A percentile compares a stretch with the other conserved stretches of the same genome.
Evolutionary conservation across 768 basidiomycete species (phyloP).

Genomic region (Mycena rebaudengoi): DNA sequence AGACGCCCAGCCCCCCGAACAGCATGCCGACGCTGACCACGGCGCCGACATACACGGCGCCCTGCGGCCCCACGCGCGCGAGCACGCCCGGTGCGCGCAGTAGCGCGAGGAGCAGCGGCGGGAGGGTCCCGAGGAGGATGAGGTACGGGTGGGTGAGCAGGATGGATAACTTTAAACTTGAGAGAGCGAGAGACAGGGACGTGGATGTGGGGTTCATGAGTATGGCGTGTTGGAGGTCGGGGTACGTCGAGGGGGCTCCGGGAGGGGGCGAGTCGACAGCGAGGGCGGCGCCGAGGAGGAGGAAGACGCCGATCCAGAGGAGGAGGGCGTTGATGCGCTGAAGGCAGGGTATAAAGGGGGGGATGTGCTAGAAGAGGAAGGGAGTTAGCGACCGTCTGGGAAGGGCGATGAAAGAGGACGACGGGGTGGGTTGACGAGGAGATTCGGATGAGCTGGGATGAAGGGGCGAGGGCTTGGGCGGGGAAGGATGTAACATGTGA

Average conservation of each 20-base stretch:
- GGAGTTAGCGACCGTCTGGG: slow-evolving; percentile 19
- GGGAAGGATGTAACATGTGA: too few species aligned
- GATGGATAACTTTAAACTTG: too few species aligned
- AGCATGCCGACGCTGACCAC: slow-evolving; percentile 73
- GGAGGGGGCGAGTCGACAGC: too few species aligned
- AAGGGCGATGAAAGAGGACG: too few species aligned
- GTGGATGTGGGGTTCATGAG: too few species aligned
- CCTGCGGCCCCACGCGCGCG: slow-evolving; percentile 78
- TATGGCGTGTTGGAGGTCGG: too few species aligned
- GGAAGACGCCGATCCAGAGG: slow-evolving; percentile 71
- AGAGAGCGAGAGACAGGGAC: too few species aligned
- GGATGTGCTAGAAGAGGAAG: slow-evolving; percentile 62
- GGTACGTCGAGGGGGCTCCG: too few species aligned
- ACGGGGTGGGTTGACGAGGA: too few species aligned
- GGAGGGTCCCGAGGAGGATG: slow-evolving; percentile 42
- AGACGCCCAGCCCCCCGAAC: slow-evolving; percentile 76
- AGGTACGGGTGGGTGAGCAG: slow-evolving; percentile 43
- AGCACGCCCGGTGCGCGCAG: slow-evolving; percentile 75
- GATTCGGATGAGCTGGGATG: too few species aligned
- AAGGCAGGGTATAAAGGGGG: slow-evolving; percentile 79
- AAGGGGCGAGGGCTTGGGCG: too few species aligned
- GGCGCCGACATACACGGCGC: slow-evolving; percentile 74
- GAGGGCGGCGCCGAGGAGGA: slow-evolving; percentile 69
- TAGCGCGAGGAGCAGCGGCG: slow-evolving; percentile 65
- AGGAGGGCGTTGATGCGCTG: slow-evolving; percentile 80